These are phyloP conservation scores for Rhodofomes roseus DNA, from an alignment of 1,284 basidiomycete species.

Conservation along the genomic window DNA sequence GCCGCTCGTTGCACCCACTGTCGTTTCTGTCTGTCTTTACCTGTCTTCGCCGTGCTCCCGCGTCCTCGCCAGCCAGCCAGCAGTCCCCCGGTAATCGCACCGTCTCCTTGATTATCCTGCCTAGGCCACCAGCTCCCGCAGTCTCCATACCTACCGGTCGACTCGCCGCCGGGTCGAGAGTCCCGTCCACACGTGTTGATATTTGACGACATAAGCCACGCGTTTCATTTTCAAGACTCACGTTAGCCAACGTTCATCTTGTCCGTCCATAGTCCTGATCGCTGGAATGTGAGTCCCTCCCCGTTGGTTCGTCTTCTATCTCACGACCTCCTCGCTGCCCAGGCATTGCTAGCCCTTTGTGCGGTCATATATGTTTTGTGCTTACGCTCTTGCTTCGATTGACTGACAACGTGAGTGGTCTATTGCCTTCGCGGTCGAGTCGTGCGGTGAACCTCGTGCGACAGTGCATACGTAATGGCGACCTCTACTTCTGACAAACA, in stretches of 20 bases:
- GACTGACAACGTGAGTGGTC: background rate
- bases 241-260: background rate
- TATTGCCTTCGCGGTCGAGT: background rate
- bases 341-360: conserved; percentile 7
- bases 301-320: background rate
- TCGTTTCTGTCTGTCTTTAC: conserved; percentile 4
- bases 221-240: conserved; percentile 3
- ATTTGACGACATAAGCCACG: conserved; percentile 17
- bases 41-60: background rate
- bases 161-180: too few species aligned
- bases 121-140: background rate
- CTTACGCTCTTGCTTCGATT: background rate
- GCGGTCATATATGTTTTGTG: conserved; percentile 1
- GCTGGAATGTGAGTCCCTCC: conserved; percentile 4
- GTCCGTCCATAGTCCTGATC: background rate
- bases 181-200: conserved; percentile 22
- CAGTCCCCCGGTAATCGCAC: background rate
- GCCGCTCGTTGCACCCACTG: conserved; percentile 4
- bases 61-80: too few species aligned
- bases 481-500: background rate
- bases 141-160: conserved; percentile 21
- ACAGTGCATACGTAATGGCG: background rate
- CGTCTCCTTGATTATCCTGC: background rate
- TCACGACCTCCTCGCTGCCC: background rate
- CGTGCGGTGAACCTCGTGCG: background rate